Base-by-base conservation (phyloP, 2,329 filamentous ascomycete genomes). In the Esteya vermicola region DNA sequence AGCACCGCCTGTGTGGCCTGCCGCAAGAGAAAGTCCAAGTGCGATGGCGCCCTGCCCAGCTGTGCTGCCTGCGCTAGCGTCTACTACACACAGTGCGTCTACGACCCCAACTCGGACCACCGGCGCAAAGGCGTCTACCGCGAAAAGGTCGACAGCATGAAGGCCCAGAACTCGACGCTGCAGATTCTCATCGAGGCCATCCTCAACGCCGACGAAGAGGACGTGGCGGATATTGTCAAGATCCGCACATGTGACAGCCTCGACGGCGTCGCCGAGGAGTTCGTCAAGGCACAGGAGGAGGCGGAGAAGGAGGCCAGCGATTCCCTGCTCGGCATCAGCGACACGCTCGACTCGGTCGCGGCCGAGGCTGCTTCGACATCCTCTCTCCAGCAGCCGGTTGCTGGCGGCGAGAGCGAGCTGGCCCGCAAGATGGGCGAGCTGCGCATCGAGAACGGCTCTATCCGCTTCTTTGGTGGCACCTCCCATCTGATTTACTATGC, bases 51-150 rank as follows among this genome's bases (percentile, higher is more conserved):
- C 41, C 68, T 83, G 6, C 89, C 89, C 6, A 88, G 84, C 51
- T 96, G 91, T 56, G 89, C 89, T 8, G 89, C 91, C n/a, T 98
- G 91, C 60, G 78, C 84, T 46, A 93, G 86, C 50, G 89, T 96
- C 40, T 96, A 98, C 56, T 75, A 77, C 45, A 91, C 84, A 45
- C 77, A 83, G 62, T 95, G 91, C 57, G 70, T 95, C 48, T 96
- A 96, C 66, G 89, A 96, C 55, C 89, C 88, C 4, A 93, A 88
- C 55, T 94, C 88, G 43, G 91, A 98, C 57, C 88, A 95, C 57
- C 81, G 91, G 37, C 80, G 91, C 38, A 96, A 96, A 58, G 91
- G 91, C 44, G 91, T 96, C 36, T 96, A 96, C 59, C 88, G 89
- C 54, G 86, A 94, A 60, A 91, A 94, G 58, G 76, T 82, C 20